Base-by-base conservation (phyloP, 2,329 filamentous ascomycete genomes). In the Fusarium drepaniforme region DNA sequence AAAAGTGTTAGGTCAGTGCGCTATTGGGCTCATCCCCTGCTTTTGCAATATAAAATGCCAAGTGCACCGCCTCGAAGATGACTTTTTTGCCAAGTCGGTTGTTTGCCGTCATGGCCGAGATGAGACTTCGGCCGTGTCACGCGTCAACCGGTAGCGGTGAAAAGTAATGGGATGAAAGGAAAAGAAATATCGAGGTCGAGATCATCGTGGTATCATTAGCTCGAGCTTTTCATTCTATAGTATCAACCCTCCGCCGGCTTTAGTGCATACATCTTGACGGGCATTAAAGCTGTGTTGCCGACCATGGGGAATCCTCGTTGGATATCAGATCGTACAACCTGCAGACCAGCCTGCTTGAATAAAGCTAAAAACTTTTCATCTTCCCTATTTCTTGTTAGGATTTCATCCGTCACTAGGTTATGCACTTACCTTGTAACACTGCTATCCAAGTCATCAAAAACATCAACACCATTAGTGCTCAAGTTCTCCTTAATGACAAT, bases 231-330 rank as follows among this genome's bases (percentile, higher is more conserved):
- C n/a, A 18, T 16, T 35, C 33, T 30, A 25, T 33, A 6, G 16
- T 25, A 28, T 58, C 21, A 58, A 6, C 49, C 18, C 18, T 21
- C 33, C n/a, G 73, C 67, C 0, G 91, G 90, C 76, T 89, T 90
- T 77, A 97, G 83, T 2, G 94, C 95, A 83, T 95, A 98, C 82
- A 93, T 93, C 77, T 90, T 89, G 21, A 98, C 93, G 0, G 94
- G 93, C 76, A 92, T 92, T 37, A 97, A 81, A 6, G 71, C 90
- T 1, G 44, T 25, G 44, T 49, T 49, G 44, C 44, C 44, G 44
- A 49, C 44, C 2, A 92, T 91, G 59, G 80, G 81, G 18, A 97
- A 92, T 0, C 94, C 94, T 42, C 87, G 89, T 83, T 97, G 94
- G 60, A 94, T 76, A 81, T 97, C 94, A 1, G 90, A 91, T 80